Evolutionary conservation across 1,284 basidiomycete genomes (phyloP).

Genomic region (Exobasidium cylindrosporum): DNA sequence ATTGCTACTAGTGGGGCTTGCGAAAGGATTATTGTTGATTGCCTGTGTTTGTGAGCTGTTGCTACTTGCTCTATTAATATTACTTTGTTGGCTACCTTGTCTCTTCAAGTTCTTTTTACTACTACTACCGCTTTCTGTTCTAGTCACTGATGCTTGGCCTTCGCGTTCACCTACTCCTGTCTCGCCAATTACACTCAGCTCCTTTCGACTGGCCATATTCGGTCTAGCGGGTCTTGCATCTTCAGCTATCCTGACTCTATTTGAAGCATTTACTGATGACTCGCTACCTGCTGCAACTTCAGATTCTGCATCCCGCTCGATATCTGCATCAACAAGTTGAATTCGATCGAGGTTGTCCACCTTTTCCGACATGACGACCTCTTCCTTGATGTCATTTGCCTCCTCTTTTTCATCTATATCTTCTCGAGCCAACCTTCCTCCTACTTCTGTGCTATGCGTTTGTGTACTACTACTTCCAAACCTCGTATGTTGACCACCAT

Average conservation of each 20-base stretch:
- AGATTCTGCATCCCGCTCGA: background rate
- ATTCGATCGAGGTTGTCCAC: background rate
- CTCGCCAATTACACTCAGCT: conserved; percentile 14
- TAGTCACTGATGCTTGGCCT: background rate
- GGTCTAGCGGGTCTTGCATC: background rate
- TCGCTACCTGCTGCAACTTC: no score
- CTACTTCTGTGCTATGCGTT: background rate
- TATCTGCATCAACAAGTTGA: background rate
- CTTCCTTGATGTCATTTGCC: background rate
- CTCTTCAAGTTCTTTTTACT: background rate
- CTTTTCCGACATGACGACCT: background rate
- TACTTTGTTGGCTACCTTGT: background rate
- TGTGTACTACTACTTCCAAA: background rate
- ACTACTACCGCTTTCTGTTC: no score
- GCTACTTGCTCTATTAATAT: background rate
- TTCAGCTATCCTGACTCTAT: background rate
- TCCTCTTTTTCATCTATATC: background rate
- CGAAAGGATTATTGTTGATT: conserved; percentile 1
- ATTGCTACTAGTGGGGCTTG: background rate
- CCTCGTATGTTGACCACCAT: no score
- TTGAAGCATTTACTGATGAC: background rate
- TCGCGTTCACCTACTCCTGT: background rate
- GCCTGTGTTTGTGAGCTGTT: background rate
- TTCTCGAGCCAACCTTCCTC: background rate
- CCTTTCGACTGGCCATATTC: background rate